These are phyloP conservation scores for Ceratobasidium sp. DNA, from an alignment of 1,284 basidiomycete genomes.

Conservation along the genomic window DNA sequence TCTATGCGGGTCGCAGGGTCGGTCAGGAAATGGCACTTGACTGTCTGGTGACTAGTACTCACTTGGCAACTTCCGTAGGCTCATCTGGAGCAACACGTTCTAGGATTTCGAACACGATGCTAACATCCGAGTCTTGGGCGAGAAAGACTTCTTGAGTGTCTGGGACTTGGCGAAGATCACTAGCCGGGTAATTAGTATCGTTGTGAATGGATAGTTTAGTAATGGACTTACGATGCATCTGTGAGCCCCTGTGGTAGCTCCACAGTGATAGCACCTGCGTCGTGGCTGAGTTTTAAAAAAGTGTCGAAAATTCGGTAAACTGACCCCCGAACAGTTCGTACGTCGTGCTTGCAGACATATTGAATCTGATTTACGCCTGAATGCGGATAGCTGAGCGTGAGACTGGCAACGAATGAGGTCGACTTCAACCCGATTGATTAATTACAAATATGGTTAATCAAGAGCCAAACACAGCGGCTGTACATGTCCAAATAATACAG, in stretches of 20 bases:
- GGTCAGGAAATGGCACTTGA: background rate
- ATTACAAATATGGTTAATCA: background rate
- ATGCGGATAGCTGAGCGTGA: background rate
- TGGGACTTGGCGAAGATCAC: conserved; percentile 91
- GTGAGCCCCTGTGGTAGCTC: conserved; percentile 65
- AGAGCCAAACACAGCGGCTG: background rate
- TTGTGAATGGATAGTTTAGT: background rate
- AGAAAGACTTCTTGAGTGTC: conserved; percentile 96
- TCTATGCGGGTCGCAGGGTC: conserved; percentile 53
- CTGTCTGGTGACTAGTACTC: conserved; percentile 44
- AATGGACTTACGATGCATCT: conserved; percentile 81
- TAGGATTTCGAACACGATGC: conserved; percentile 87
- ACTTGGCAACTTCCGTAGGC: conserved; percentile 72
- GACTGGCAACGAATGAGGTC: background rate
- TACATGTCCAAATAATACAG: conserved; percentile 23
- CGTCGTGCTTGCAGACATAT: conserved; percentile 9
- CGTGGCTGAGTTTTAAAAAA: conserved; percentile 44
- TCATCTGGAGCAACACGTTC: conserved; percentile 69
- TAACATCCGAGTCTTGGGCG: conserved; percentile 70
- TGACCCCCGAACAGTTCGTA: conserved; percentile 41
- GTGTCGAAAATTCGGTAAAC: background rate
- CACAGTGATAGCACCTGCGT: conserved; percentile 74
- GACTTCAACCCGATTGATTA: background rate
- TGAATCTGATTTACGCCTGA: background rate
- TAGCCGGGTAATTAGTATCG: conserved; percentile 49